phyloP scores from a whole-genome alignment of 768 basidiomycete species.

The Amanita brunnescens region DNA sequence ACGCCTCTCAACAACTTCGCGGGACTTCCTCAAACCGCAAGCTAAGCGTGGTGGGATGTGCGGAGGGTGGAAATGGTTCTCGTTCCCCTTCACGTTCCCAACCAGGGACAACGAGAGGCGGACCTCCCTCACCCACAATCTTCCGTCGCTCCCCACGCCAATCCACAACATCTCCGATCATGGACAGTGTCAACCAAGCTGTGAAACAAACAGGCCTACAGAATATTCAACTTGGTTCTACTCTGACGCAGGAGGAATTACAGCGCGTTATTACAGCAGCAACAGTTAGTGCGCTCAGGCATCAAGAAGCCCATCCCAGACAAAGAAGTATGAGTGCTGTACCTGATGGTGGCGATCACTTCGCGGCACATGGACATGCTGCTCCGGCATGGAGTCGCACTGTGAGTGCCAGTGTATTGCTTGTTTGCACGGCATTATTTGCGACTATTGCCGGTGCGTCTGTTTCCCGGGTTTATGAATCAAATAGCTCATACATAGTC shows the following conservation, averaged over 20 bases:
- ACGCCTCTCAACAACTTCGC: conserved; percentile 14
- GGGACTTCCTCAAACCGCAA: conserved; percentile 34
- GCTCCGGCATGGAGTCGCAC: conserved; percentile 93
- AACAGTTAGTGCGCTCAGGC: conserved; percentile 83
- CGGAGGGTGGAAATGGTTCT: conserved; percentile 23
- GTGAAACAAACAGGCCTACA: conserved; percentile 52
- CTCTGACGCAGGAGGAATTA: conserved; percentile 79
- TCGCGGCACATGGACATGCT: conserved; percentile 67
- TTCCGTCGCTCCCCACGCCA: conserved; percentile 53
- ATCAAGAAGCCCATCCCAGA: conserved; percentile 57
- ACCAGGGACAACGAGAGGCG: conserved; percentile 10
- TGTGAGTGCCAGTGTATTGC: conserved; percentile 81
- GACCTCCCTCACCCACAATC: conserved; percentile 34
- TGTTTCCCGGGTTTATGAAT: background rate
- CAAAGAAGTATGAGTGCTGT: conserved; percentile 29
- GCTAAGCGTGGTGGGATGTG: conserved; percentile 30
- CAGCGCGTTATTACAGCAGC: conserved; percentile 91
- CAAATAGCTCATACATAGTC: background rate
- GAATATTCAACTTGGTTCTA: conserved; percentile 48
- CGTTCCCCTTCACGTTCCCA: conserved; percentile 29
- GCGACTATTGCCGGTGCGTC: conserved; percentile 88
- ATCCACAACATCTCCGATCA: conserved; percentile 42
- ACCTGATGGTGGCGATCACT: conserved; percentile 27
- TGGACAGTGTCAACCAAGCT: conserved; percentile 73
- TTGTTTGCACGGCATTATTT: conserved; percentile 87